phyloP scores from a whole-genome alignment of 768 basidiomycete species.

The Boletus huronensis region DNA sequence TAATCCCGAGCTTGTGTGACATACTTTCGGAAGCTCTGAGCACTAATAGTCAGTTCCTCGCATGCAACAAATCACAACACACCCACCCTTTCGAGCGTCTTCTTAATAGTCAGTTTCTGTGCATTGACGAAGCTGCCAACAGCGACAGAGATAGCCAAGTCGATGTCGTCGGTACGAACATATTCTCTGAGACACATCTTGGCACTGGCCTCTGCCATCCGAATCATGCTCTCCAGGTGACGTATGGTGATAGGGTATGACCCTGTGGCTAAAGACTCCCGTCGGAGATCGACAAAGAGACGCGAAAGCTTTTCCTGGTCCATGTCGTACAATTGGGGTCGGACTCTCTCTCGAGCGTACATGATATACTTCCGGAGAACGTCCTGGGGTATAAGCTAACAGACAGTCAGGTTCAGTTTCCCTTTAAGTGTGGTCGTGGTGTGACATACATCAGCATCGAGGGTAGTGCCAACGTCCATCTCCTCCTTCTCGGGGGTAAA shows the following conservation, averaged over 20 bases:
- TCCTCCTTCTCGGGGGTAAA: slow-evolving; percentile 87
- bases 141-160: slow-evolving; percentile 94
- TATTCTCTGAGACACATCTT: slow-evolving; percentile 98
- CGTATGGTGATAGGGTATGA: slow-evolving; percentile 98
- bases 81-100: slow-evolving; percentile 85
- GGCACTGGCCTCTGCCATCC: slow-evolving; percentile 97
- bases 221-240: slow-evolving; percentile 98
- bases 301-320: slow-evolving; percentile 93
- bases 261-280: slow-evolving; percentile 96
- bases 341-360: slow-evolving; percentile 92
- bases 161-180: slow-evolving; percentile 93
- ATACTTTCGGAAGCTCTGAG: slow-evolving; percentile 94
- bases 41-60: slow-evolving; percentile 12
- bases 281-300: slow-evolving; percentile 93
- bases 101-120: slow-evolving; percentile 98
- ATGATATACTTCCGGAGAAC: slow-evolving; percentile 97
- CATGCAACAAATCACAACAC: background rate
- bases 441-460: slow-evolving; percentile 83
- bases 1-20: slow-evolving; percentile 93
- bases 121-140: slow-evolving; percentile 93
- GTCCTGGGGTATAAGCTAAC: slow-evolving; percentile 94
- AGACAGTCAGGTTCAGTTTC: slow-evolving; percentile 9
- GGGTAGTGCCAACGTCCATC: slow-evolving; percentile 83
- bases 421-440: background rate
- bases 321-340: slow-evolving; percentile 90